Percentiles rank a stretch among this genome's conserved stretches.
Evolutionary conservation across 2,329 filamentous ascomycete genomes (phyloP).

Genomic region (Calonectria ilicicola): DNA sequence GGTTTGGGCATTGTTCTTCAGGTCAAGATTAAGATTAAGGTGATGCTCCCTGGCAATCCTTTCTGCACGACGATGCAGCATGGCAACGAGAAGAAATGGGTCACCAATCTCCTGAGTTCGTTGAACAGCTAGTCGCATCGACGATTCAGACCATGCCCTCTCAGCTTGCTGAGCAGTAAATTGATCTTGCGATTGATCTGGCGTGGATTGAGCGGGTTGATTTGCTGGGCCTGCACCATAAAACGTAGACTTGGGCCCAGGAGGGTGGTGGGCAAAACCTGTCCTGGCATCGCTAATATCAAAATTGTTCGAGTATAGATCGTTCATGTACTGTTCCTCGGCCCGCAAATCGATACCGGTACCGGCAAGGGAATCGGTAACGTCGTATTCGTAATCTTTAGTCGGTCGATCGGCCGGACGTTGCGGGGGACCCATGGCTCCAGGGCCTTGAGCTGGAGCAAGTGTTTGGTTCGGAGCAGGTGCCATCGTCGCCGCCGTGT

Average conservation of each 20-base stretch:
- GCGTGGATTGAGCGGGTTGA: conserved; percentile 64
- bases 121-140: conserved; percentile 68
- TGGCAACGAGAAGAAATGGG: conserved; percentile 77
- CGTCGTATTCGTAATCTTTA: conserved; percentile 76
- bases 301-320: conserved; percentile 68
- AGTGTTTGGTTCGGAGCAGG: conserved; percentile 36
- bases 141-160: conserved; percentile 74
- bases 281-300: conserved; percentile 61
- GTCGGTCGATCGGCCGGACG: conserved; percentile 72
- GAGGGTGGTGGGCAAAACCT: conserved; percentile 63
- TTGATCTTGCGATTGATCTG: conserved; percentile 68
- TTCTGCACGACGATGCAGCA: conserved; percentile 68
- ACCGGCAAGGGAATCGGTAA: conserved; percentile 85
- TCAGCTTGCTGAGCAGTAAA: conserved; percentile 74
- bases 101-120: conserved; percentile 78
- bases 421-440: conserved; percentile 68
- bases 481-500: conserved; percentile 32
- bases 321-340: conserved; percentile 85
- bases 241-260: conserved; percentile 68
- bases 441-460: conserved; percentile 43
- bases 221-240: conserved; percentile 76
- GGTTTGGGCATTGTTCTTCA: conserved; percentile 58
- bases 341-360: conserved; percentile 89
- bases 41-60: conserved; percentile 71
- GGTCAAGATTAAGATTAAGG: conserved; percentile 66